Base-by-base conservation (phyloP, 345 rosid species). In the Mallotus nudiflorus region DNA sequence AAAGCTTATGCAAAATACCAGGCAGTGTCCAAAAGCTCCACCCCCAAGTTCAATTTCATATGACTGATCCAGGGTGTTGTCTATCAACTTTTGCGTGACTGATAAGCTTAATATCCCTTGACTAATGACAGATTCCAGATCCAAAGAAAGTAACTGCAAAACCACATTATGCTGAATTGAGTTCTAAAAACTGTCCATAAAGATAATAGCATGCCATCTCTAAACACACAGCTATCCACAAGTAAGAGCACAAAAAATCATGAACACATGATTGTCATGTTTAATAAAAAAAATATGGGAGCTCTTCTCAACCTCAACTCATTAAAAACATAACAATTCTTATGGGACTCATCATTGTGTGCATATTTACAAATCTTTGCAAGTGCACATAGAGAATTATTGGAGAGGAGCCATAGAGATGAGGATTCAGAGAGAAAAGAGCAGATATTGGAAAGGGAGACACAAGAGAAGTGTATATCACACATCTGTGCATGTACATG, bases 1-100 rank as follows among this genome's bases (percentile, higher is more conserved):
- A 40, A 16, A 25, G n/a, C 54, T 9, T 5, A 37, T 12, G 46
- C 4, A 10, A 37, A 64, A 25, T 82, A 85, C 86, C 85, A 90
- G 80, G 73, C 96, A 90, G 46, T 45, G 68, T 53, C 91, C 91
- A 75, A 85, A 88, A 51, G 67, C 82, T 76, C 86, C 85, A 62
- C 85, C 85, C 4, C 87, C 91, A 75, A 88, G 85, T 67, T 78
- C 84, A 55, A 88, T 85, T 81, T 82, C 84, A 58, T 82, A 90
- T 0, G 93, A 84, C 29, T 67, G 84, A 53, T 66, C 81, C 27
- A 90, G 82, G 15, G 65, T 79, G 11, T 81, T 73, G 9, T 83
- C 82, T n/a, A 90, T 90, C 69, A 84, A 64, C 77, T 83, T 84
- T 68, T 61, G 84, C 83, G 82, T 86, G 61, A 55, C 69, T 49